phyloP scores from a whole-genome alignment of 2,329 filamentous ascomycete species.

The Tricladium varicosporioides region DNA sequence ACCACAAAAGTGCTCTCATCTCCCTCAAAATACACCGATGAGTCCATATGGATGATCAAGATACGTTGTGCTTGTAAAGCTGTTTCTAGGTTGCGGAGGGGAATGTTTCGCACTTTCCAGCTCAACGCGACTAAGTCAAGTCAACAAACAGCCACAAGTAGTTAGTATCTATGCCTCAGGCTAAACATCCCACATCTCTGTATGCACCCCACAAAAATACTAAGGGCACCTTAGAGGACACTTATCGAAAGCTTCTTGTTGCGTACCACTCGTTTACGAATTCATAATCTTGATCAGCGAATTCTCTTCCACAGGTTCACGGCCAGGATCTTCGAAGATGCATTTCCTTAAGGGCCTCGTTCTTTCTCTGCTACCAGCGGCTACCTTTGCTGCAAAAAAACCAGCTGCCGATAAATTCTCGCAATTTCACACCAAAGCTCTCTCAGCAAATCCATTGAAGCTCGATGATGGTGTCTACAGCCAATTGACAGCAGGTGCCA shows the following conservation, averaged over 20 bases:
- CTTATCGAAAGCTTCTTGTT: neutral
- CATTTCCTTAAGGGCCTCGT: slow-evolving; percentile 63
- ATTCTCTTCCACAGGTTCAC: neutral
- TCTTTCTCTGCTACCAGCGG: slow-evolving; percentile 59
- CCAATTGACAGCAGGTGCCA: slow-evolving; percentile 70
- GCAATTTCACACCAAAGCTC: slow-evolving; percentile 66
- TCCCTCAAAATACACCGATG: slow-evolving; percentile 28
- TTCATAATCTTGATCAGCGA: neutral
- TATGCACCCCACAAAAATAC: neutral
- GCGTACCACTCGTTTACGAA: neutral
- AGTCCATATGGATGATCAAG: slow-evolving; percentile 26
- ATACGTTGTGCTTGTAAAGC: slow-evolving; percentile 4
- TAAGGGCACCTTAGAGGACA: neutral
- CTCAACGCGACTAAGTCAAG: neutral
- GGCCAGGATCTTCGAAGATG: slow-evolving; percentile 47
- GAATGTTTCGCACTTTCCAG: neutral
- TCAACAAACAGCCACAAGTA: slow-evolving; percentile 7
- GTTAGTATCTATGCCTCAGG: neutral
- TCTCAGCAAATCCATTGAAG: slow-evolving; percentile 66
- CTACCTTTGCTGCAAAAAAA: slow-evolving; percentile 63
- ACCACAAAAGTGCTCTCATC: slow-evolving; percentile 19
- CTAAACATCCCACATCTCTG: neutral
- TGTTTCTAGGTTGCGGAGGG: neutral
- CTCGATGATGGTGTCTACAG: slow-evolving; percentile 75
- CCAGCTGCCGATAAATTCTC: slow-evolving; percentile 64